Percentiles rank a stretch among this genome's conserved stretches.
Conservation (phyloP, 2,329 filamentous ascomycete genomes). For the Tolypocladium amazonense region DNA sequence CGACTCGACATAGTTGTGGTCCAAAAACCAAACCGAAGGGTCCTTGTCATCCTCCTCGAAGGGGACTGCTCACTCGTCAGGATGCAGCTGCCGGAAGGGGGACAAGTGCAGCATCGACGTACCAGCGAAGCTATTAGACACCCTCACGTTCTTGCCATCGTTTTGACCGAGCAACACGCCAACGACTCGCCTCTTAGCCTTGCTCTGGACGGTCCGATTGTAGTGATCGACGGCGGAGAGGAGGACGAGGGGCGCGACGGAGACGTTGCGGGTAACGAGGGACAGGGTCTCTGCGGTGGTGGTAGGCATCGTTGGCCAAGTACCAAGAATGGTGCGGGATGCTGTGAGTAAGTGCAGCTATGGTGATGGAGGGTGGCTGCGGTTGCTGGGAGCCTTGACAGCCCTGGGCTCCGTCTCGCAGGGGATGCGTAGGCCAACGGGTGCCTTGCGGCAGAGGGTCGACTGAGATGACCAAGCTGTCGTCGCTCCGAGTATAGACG, state of each 20-base stretch:
- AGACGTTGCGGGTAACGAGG: conserved; percentile 88
- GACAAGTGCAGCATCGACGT: conserved; percentile 8
- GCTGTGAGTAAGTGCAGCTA: not conserved
- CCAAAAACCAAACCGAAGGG: conserved; percentile 96
- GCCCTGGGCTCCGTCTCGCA: not conserved
- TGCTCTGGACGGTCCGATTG: conserved; percentile 82
- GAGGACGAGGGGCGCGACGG: conserved; percentile 93
- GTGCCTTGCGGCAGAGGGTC: not conserved
- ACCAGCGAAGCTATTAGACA: conserved; percentile 99
- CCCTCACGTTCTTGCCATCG: conserved; percentile 88
- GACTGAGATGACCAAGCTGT: not conserved
- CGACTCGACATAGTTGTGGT: conserved; percentile 98
- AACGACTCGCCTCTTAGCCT: conserved; percentile 77
- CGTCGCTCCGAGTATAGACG: not conserved
- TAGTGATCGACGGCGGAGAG: conserved; percentile 98
- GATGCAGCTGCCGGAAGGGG: conserved; percentile 1
- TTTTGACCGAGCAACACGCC: conserved; percentile 93
- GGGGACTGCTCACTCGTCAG: conserved; percentile 51
- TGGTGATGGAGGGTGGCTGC: not conserved
- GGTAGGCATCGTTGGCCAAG: conserved; percentile 61
- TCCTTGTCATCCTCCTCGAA: conserved; percentile 99
- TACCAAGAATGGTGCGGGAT: not conserved
- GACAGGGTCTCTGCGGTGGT: conserved; percentile 95
- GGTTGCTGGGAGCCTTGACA: not conserved
- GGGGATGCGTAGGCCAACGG: not conserved